These are phyloP conservation scores for Nelumbo lutea DNA, from an alignment of 164 flowering plant genomes.

Conservation along the genomic window DNA sequence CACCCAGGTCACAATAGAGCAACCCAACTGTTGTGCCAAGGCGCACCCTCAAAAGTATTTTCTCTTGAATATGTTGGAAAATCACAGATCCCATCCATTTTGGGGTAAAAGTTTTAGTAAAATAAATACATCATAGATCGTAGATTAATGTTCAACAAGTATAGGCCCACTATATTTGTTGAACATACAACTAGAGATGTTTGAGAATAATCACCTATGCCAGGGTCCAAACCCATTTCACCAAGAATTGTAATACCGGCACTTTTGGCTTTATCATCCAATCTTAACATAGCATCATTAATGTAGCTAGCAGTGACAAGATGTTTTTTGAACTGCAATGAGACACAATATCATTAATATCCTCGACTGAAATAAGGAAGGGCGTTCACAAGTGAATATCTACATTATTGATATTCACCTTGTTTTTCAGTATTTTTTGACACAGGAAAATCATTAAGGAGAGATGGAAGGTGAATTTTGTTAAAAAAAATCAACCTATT, in stretches of 20 bases:
- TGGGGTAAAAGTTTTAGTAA: neutral
- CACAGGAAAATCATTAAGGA: neutral
- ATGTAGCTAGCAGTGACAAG: slow-evolving; percentile 98
- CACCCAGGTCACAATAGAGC: no score
- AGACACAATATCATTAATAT: slow-evolving; percentile 9
- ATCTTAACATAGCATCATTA: slow-evolving; percentile 63
- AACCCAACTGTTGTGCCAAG: no score
- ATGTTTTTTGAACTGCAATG: slow-evolving; percentile 74
- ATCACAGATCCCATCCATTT: neutral
- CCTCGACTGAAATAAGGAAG: neutral
- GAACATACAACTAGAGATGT: neutral
- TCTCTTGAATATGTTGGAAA: neutral
- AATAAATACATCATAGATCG: neutral
- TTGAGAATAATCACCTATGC: slow-evolving; percentile 61
- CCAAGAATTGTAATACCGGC: slow-evolving; percentile 88
- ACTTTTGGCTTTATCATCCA: slow-evolving; percentile 59
- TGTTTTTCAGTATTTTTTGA: neutral
- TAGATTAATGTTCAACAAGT: neutral
- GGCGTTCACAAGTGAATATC: neutral
- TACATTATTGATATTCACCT: neutral
- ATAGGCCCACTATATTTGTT: neutral
- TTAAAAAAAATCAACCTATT: neutral
- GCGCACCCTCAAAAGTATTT: neutral
- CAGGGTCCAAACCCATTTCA: slow-evolving; percentile 99
- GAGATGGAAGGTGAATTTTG: neutral